A percentile compares a stretch with the other conserved stretches of the same genome.
Evolutionary conservation across 768 basidiomycete species (phyloP).

Genomic region (Rubroboletus satanas): DNA sequence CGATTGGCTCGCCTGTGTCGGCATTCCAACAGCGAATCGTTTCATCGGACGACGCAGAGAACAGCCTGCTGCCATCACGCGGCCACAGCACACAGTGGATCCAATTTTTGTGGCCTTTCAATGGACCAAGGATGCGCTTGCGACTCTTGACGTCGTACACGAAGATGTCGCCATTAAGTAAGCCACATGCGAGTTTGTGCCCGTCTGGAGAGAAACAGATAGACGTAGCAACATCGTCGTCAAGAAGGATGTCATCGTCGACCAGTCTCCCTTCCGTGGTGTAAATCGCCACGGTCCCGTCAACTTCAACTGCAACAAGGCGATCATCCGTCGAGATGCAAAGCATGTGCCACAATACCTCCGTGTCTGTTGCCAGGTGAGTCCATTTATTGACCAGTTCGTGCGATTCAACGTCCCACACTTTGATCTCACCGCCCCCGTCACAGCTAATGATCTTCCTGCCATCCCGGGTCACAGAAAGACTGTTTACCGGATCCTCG

Average conservation of each 20-base stretch:
- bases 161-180: background rate
- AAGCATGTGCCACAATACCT: no score
- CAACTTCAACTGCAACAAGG: background rate
- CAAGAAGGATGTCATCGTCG: no score
- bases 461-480: background rate
- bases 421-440: background rate
- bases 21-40: slow-evolving; percentile 9
- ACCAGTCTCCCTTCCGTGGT: background rate
- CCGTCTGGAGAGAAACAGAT: background rate
- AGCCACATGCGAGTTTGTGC: background rate
- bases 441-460: background rate
- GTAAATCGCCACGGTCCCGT: background rate
- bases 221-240: background rate
- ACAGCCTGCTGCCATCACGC: slow-evolving; percentile 7
- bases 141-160: background rate
- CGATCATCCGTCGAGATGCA: background rate
- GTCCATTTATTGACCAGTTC: background rate
- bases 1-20: background rate
- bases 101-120: background rate
- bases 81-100: slow-evolving; percentile 1
- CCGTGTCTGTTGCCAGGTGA: no score
- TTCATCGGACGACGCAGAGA: background rate
- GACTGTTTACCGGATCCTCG: accelerated
- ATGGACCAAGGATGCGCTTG: background rate
- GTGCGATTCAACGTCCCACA: slow-evolving; percentile 2